phyloP scores from a whole-genome alignment of 2,329 filamentous ascomycete genomes.

The Aspergillus niger region DNA sequence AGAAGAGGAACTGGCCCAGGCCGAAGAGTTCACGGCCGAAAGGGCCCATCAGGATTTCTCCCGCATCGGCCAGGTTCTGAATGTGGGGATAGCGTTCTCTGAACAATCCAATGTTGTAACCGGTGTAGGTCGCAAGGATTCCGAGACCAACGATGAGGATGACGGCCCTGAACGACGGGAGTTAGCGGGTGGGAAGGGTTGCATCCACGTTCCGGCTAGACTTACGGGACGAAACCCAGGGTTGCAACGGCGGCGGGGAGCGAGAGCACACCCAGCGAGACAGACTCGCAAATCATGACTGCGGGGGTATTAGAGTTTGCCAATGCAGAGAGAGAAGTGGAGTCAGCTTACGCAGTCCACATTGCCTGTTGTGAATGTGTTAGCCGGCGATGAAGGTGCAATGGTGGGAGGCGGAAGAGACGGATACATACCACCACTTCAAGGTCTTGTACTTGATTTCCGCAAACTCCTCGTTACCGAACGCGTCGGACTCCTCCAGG shows the following conservation, averaged over 20 bases:
- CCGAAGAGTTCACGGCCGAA: constrained; percentile 65
- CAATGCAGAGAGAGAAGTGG: no score
- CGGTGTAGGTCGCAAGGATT: constrained; percentile 59
- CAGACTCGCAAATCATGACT: constrained; percentile 59
- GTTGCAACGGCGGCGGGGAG: constrained; percentile 54
- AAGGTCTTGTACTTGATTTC: constrained; percentile 53
- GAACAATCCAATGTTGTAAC: constrained; percentile 61
- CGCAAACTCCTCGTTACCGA: constrained; percentile 34
- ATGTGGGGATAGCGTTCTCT: constrained; percentile 59
- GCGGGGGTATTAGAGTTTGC: neutral
- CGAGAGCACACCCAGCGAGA: constrained; percentile 58
- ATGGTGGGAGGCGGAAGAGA: neutral
- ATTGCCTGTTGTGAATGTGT: constrained; percentile 40
- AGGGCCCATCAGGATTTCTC: constrained; percentile 61
- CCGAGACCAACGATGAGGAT: constrained; percentile 58
- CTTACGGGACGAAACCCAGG: constrained; percentile 54
- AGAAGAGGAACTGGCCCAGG: constrained; percentile 62
- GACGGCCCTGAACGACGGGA: constrained; percentile 42
- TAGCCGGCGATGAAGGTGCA: constrained; percentile 29
- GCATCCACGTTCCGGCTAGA: constrained; percentile 4
- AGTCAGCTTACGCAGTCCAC: constrained; percentile 34
- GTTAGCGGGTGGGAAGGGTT: neutral
- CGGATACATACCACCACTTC: constrained; percentile 39
- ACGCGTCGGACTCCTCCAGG: constrained; percentile 28
- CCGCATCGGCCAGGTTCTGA: constrained; percentile 68